Conservation (phyloP, 2,329 filamentous ascomycete species). For the Colletotrichum cuscutae region DNA sequence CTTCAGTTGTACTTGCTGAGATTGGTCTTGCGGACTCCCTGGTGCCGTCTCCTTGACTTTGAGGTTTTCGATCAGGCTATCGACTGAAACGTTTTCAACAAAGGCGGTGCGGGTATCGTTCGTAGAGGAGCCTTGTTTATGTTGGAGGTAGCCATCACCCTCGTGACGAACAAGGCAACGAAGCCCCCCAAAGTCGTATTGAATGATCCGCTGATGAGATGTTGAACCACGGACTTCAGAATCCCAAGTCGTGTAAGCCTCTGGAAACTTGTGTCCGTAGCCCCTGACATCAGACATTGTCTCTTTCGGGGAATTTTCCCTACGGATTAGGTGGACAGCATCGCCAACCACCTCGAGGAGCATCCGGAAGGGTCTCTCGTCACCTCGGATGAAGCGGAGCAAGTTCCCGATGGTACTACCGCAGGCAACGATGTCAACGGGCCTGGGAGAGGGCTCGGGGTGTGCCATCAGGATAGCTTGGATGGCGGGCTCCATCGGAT, state of each 20-base stretch:
- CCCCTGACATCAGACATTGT: constrained; percentile 65
- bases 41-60: background rate
- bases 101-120: too few relatives aligned
- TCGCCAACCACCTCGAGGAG: constrained; percentile 63
- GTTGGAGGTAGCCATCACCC: constrained; percentile 63
- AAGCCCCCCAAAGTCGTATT: constrained; percentile 66
- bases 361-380: constrained; percentile 65
- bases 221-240: constrained; percentile 60
- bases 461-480: constrained; percentile 47
- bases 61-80: background rate
- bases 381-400: constrained; percentile 61
- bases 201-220: constrained; percentile 71
- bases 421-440: constrained; percentile 68
- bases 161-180: constrained; percentile 65
- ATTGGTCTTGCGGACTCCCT: background rate
- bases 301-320: constrained; percentile 69
- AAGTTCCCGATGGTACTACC: constrained; percentile 71
- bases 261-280: constrained; percentile 74
- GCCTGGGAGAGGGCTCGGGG: constrained; percentile 42
- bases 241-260: constrained; percentile 74
- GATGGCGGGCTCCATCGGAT: constrained; percentile 63
- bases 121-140: background rate
- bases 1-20: background rate
- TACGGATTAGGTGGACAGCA: constrained; percentile 71
- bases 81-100: background rate